Evolutionary conservation across 202 grass and related monocot genomes (phyloP), one percentile per base, ranked within the genome.

Genomic region (Zizania palustris): DNA sequence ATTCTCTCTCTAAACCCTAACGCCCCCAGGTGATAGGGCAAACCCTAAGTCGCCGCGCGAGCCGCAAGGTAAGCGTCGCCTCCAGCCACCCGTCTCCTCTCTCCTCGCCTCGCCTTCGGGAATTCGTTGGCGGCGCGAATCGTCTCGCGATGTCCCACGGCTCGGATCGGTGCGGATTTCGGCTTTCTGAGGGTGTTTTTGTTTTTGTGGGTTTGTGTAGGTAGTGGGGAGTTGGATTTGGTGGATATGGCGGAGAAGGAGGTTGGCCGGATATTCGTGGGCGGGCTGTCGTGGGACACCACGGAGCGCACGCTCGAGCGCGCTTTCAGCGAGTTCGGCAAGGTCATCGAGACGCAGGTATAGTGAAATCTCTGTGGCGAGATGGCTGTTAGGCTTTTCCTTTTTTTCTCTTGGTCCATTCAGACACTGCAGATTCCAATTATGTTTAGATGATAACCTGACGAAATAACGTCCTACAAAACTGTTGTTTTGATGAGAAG

Each of bases 201-300:
- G 13, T 14, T 12, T 4, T 7, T 48, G 53, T 73, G 49, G 1
- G 46, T 19, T 70, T 49, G 56, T 74, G 86, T 68, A 85, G 86
- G 79, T 59, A 34, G 19, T 35, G 40, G 46, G 33, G 63, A 54
- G 86, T 92, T 84, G 9, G 73, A 21, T 46, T 75, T 44, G 34
- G 11, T 59, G 45, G 39, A 65, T 64, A 99, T 99, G 96, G 75
- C 88, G 49, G 75, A 74, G 58, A 92, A 95, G 72, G 92, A 99
- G 69, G 89, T 87, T 10, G 88, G 85, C 12, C 88, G 92, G 66
- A 89, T 99, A 62, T 99, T 99, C 74, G 92, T 96, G 0, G 96
- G 96, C 15, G 96, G 96, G 44, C 84, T 96, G 68, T 92, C 96
- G 28, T 93, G 90, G 87, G 84, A 99, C 69, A 99, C 96, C 66